Percentiles rank a stretch among this genome's conserved stretches.
These are phyloP conservation scores for Umbelopsis sp. DNA, from an alignment of 371 early-diverging fungal genomes.

Conservation along the genomic window DNA sequence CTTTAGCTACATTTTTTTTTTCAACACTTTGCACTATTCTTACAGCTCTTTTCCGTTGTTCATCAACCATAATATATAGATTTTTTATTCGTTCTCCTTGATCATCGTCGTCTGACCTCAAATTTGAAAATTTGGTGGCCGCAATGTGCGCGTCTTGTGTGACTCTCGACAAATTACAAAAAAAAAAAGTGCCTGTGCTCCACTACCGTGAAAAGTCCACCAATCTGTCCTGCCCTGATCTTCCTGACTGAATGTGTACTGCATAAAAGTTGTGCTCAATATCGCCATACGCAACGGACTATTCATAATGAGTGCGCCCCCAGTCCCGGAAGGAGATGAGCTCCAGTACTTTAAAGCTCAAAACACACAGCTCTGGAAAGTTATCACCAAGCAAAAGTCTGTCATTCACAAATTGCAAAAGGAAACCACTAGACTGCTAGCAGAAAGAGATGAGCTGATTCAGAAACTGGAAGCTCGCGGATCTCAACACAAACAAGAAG, in stretches of 20 bases:
- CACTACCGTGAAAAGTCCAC: constrained; percentile 1
- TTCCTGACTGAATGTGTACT: constrained; percentile 6
- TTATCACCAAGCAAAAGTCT: constrained; percentile 80
- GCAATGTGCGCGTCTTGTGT: neutral
- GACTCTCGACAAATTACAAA: neutral
- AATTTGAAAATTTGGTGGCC: neutral
- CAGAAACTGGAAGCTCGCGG: constrained; percentile 5
- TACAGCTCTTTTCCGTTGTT: neutral
- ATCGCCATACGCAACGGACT: neutral
- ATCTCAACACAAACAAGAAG: neutral
- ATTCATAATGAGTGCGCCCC: neutral
- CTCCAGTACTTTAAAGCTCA: constrained; percentile 38
- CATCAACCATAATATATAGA: neutral
- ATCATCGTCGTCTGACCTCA: constrained; percentile 19
- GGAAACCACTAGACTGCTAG: constrained; percentile 41
- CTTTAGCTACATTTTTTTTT: neutral
- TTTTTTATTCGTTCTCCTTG: neutral
- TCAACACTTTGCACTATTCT: neutral
- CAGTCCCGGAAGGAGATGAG: constrained; percentile 4
- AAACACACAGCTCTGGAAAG: constrained; percentile 82
- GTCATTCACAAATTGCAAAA: constrained; percentile 71
- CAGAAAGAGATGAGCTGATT: constrained; percentile 44
- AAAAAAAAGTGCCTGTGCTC: constrained; percentile 6
- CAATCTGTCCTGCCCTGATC: constrained; percentile 1
- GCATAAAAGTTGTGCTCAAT: neutral